A percentile compares a stretch with the other conserved stretches of the same genome.
Evolutionary conservation across 306 rosid species (phyloP).

Genomic region (Cicer pinnatifidum): DNA sequence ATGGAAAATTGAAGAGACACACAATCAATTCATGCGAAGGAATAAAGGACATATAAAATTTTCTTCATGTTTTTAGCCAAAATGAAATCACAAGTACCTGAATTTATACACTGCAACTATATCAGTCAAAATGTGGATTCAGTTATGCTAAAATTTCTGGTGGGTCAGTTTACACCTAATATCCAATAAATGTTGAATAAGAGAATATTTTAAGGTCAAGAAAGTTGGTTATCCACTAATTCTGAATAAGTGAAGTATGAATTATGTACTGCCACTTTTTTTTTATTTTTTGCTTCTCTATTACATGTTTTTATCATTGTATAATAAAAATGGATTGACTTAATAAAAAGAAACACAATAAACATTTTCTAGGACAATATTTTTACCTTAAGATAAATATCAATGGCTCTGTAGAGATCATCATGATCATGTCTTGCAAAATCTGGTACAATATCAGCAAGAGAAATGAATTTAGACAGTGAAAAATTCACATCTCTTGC

Average conservation of each 20-base stretch:
- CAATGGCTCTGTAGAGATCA: conserved; percentile 93
- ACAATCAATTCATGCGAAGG: conserved; percentile 48
- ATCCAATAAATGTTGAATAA: conserved; percentile 52
- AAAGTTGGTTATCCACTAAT: conserved; percentile 82
- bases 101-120: conserved; percentile 27
- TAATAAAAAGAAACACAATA: conserved; percentile 30
- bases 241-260: conserved; percentile 59
- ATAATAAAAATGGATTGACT: conserved; percentile 41
- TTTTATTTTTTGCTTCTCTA: conserved; percentile 11
- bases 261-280: conserved; percentile 37
- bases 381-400: conserved; percentile 89
- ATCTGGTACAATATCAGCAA: conserved; percentile 85
- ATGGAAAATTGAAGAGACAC: conserved; percentile 37
- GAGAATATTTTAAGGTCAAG: conserved; percentile 89
- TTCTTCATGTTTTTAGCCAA: conserved; percentile 37
- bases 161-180: conserved; percentile 70
- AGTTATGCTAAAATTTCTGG: conserved; percentile 44
- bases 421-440: conserved; percentile 96
- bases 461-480: conserved; percentile 69
- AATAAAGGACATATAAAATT: conserved; percentile 43
- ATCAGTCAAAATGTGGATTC: conserved; percentile 43
- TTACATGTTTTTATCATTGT: conserved; percentile 19
- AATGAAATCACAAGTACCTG: conserved; percentile 45
- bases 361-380: conserved; percentile 6
- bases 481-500: conserved; percentile 78